Base-by-base conservation (phyloP, 2,329 filamentous ascomycete genomes). In the Colletotrichum sidae region DNA sequence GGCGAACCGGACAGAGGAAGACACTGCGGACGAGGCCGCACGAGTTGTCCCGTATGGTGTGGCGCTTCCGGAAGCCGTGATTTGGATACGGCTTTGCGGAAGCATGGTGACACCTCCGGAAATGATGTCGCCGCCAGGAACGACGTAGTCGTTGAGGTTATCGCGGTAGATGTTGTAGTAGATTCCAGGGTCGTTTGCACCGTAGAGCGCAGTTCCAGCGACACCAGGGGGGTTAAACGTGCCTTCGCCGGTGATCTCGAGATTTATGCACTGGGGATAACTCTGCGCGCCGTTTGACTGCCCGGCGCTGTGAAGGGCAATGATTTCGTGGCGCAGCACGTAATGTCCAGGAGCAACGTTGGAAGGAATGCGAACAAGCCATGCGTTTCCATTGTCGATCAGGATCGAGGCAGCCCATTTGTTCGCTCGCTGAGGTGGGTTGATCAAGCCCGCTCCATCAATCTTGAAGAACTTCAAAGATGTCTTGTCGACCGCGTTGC, bases 261-360 rank as follows among this genome's bases (percentile, higher is more conserved):
- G 73, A 77, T 89, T 88, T 72, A 86, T 77, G 73, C 86, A 84
- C 69, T 83, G 81, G 38, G 81, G 81, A 70, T 84, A 84, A 71
- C 80, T 79, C 73, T 84, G 81, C 41, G 81, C 80, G 11, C 82
- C 81, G 68, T 81, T 74, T 44, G 70, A 55, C 44, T 80, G 75
- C 3, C 70, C 75, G 13, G 83, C 82, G 39, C 76, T 78, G 74
- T 87, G 84, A 6, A 87, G 80, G 17, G 81, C 83, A 60, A 87
- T 85, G 66, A 85, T 84, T 71, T 86, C 84, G 69, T 86, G 83
- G 8, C 84, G 82, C 42, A 87, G 77, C 52, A 87, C 83, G 65
- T 87, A 86, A 74, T 85, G 84, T 2, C 84, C 84, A 6, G 82
- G 71, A 1, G 77, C 79, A 39, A 86, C 78, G 67, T 75, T 75